phyloP scores from a whole-genome alignment of 2,329 filamentous ascomycete genomes.

The Fusarium oxysporum region DNA sequence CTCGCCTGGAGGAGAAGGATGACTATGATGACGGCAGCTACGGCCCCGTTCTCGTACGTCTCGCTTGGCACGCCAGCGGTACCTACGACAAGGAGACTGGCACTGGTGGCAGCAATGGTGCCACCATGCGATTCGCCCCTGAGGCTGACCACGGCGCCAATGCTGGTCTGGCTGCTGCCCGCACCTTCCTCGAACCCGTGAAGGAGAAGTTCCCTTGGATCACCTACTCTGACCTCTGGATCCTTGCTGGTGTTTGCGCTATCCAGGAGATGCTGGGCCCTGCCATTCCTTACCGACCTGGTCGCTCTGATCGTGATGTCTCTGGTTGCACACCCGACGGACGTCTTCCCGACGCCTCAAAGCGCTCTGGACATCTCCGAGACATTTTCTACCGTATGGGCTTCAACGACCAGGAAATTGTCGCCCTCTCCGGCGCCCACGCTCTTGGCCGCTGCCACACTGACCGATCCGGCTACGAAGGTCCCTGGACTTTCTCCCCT shows the following conservation, averaged over 20 bases:
- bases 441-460: conserved; percentile 90
- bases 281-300: conserved; percentile 86
- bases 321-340: conserved; percentile 93
- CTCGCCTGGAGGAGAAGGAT: conserved; percentile 84
- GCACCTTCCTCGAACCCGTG: conserved; percentile 92
- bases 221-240: conserved; percentile 96
- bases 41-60: conserved; percentile 87
- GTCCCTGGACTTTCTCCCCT: conserved; percentile 92
- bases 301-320: conserved; percentile 82
- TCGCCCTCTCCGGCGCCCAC: conserved; percentile 87
- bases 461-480: conserved; percentile 87
- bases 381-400: conserved; percentile 97
- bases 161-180: conserved; percentile 85
- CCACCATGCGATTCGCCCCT: conserved; percentile 94
- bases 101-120: conserved; percentile 94
- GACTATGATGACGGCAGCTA: conserved; percentile 98
- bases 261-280: conserved; percentile 97
- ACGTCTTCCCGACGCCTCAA: conserved; percentile 81
- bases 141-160: conserved; percentile 94
- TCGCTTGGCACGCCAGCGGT: conserved; percentile 94
- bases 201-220: conserved; percentile 96
- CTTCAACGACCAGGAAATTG: conserved; percentile 97
- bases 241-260: conserved; percentile 83
- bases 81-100: conserved; percentile 90
- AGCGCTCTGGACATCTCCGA: conserved; percentile 85